phyloP scores from a whole-genome alignment of 2,329 filamentous ascomycete species.

The Tolypocladium tropicale region DNA sequence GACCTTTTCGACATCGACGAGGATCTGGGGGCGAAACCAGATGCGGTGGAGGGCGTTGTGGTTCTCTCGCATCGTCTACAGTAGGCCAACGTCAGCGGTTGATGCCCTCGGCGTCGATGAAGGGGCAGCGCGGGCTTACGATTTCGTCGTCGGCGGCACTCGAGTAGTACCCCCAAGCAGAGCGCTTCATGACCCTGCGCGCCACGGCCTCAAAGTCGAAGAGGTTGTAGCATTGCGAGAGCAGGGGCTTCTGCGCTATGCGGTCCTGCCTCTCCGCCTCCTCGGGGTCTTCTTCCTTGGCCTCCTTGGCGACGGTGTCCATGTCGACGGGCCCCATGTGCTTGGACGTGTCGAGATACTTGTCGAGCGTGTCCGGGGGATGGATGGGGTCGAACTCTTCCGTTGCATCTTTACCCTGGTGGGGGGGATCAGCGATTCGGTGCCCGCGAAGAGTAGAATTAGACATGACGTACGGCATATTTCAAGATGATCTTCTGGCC shows the following conservation, averaged over 20 bases:
- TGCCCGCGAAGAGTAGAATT: neutral
- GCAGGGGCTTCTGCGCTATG: constrained; percentile 61
- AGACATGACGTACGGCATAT: constrained; percentile 53
- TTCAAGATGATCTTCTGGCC: constrained; percentile 91
- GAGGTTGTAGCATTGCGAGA: constrained; percentile 86
- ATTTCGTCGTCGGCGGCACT: constrained; percentile 58
- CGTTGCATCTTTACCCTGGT: constrained; percentile 76
- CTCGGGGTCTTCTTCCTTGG: constrained; percentile 56
- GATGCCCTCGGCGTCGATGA: neutral
- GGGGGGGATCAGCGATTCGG: neutral
- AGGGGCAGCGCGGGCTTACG: constrained; percentile 12
- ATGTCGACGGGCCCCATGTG: constrained; percentile 88
- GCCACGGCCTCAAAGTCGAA: constrained; percentile 96
- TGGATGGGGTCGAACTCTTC: constrained; percentile 84
- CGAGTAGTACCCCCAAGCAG: constrained; percentile 96
- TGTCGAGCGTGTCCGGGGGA: constrained; percentile 77
- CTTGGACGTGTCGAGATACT: constrained; percentile 75
- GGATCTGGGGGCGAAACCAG: constrained; percentile 84
- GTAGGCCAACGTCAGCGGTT: neutral
- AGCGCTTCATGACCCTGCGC: constrained; percentile 84
- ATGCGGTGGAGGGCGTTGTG: constrained; percentile 94
- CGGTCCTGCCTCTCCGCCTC: constrained; percentile 60
- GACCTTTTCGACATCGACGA: constrained; percentile 81
- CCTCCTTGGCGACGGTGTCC: constrained; percentile 62
- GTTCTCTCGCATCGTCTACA: constrained; percentile 88